A percentile compares a stretch with the other conserved stretches of the same genome.
Conservation (phyloP, 2,329 filamentous ascomycete species). For the Plectosphaerella plurivora region DNA sequence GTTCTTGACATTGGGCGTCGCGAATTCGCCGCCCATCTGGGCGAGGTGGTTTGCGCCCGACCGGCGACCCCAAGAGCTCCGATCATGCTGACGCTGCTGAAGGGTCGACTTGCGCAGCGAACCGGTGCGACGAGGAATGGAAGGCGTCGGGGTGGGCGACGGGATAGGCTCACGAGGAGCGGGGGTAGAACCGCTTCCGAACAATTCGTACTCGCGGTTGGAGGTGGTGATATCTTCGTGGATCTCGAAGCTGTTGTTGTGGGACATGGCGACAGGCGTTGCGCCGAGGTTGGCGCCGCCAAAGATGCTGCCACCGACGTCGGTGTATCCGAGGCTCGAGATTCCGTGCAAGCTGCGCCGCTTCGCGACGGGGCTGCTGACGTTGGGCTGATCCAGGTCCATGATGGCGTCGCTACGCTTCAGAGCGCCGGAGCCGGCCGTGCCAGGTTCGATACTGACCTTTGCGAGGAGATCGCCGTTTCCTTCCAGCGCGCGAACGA, state of each 20-base stretch:
- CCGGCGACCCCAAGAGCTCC: slow-evolving; percentile 58
- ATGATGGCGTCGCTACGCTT: slow-evolving; percentile 90
- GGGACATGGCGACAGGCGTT: slow-evolving; percentile 24
- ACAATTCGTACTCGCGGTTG: slow-evolving; percentile 50
- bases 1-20: slow-evolving; percentile 53
- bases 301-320: slow-evolving; percentile 64
- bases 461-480: slow-evolving; percentile 14
- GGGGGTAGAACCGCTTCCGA: slow-evolving; percentile 23
- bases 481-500: slow-evolving; percentile 47
- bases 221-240: slow-evolving; percentile 25
- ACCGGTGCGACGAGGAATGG: slow-evolving; percentile 64
- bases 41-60: slow-evolving; percentile 53
- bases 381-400: slow-evolving; percentile 73
- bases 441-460: slow-evolving; percentile 40
- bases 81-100: slow-evolving; percentile 74
- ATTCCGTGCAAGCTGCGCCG: slow-evolving; percentile 80
- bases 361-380: slow-evolving; percentile 86
- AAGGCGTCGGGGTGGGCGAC: slow-evolving; percentile 43
- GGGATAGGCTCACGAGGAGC: slow-evolving; percentile 33
- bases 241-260: slow-evolving; percentile 38
- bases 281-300: slow-evolving; percentile 40
- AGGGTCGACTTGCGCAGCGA: slow-evolving; percentile 83
- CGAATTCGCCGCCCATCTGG: slow-evolving; percentile 46
- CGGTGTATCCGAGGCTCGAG: slow-evolving; percentile 46
- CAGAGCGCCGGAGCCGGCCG: slow-evolving; percentile 70